Percentiles rank a stretch among this genome's conserved stretches.
These are phyloP conservation scores for Colletotrichum sp. DNA, from an alignment of 2,329 filamentous ascomycete genomes.

Conservation along the genomic window DNA sequence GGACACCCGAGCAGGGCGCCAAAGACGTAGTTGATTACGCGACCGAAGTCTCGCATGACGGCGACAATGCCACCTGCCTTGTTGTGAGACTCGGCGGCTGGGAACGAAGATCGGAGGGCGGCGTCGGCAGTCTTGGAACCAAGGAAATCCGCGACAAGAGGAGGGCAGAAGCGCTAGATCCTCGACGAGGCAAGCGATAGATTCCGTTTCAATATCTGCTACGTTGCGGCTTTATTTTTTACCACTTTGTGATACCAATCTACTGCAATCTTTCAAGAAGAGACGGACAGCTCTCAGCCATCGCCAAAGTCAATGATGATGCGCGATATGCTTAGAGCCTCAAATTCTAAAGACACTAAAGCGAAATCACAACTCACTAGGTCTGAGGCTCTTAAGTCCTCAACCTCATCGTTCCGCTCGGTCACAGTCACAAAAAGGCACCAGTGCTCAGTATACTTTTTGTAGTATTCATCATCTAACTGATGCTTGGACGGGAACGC, in stretches of 20 bases:
- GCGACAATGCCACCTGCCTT: constrained; percentile 73
- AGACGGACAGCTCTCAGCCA: neutral
- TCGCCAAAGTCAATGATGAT: neutral
- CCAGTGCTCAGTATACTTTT: neutral
- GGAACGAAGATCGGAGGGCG: constrained; percentile 81
- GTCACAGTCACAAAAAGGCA: neutral
- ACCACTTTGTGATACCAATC: neutral
- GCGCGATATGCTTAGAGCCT: neutral
- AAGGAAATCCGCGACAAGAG: constrained; percentile 90
- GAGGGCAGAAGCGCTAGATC: constrained; percentile 80
- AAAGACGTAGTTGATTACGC: constrained; percentile 83
- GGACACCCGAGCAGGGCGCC: constrained; percentile 86
- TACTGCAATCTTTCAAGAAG: neutral
- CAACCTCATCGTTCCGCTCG: neutral
- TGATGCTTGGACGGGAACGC: neutral
- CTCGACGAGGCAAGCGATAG: constrained; percentile 68
- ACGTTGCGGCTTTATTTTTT: neutral
- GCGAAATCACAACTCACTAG: neutral
- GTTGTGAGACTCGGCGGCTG: constrained; percentile 72
- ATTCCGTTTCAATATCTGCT: neutral
- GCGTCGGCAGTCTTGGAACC: constrained; percentile 85
- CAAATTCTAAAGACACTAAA: neutral
- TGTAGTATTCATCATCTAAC: constrained; percentile 20
- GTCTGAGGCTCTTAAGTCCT: neutral
- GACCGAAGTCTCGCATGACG: constrained; percentile 76